Percentiles rank a stretch among this genome's conserved stretches.
Evolutionary conservation across 148 eudicot species (phyloP).

Genomic region (Linanthus parryae): DNA sequence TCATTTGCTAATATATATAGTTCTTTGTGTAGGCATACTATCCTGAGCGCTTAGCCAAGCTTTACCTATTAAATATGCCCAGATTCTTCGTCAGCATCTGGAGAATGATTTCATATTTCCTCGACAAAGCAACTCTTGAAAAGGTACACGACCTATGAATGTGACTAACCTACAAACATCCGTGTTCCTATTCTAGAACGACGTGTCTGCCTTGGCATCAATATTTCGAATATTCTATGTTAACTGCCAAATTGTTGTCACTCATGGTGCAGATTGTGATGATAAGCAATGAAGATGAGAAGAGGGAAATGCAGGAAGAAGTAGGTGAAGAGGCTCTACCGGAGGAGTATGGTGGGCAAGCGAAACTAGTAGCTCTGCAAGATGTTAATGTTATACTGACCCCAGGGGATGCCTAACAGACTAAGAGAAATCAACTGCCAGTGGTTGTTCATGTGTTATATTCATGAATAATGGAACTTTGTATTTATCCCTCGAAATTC

Average conservation of each 20-base stretch:
- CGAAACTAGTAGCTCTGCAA: constrained; percentile 39
- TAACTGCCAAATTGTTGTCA: neutral
- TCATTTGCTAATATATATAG: neutral
- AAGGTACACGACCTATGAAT: constrained; percentile 26
- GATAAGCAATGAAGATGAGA: constrained; percentile 40
- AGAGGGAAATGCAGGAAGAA: constrained; percentile 18
- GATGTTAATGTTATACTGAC: constrained; percentile 25
- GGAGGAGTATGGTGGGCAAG: constrained; percentile 41
- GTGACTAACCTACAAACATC: neutral
- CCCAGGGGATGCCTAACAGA: constrained; percentile 8
- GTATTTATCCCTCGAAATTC: no score
- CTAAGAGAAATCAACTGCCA: no score
- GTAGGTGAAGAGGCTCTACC: constrained; percentile 45
- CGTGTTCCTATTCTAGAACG: no score
- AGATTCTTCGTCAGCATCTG: constrained; percentile 44
- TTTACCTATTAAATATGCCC: constrained; percentile 40
- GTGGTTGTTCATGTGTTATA: no score
- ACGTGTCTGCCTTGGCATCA: no score
- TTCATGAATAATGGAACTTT: no score
- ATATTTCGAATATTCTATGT: neutral
- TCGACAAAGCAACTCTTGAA: constrained; percentile 49
- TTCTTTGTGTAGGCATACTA: constrained; percentile 38
- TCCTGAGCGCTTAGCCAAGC: constrained; percentile 47
- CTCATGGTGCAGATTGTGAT: constrained; percentile 32
- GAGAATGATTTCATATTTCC: constrained; percentile 39